These are phyloP conservation scores for Ampelomyces quisqualis DNA, from an alignment of 2,329 filamentous ascomycete species.

Conservation along the genomic window DNA sequence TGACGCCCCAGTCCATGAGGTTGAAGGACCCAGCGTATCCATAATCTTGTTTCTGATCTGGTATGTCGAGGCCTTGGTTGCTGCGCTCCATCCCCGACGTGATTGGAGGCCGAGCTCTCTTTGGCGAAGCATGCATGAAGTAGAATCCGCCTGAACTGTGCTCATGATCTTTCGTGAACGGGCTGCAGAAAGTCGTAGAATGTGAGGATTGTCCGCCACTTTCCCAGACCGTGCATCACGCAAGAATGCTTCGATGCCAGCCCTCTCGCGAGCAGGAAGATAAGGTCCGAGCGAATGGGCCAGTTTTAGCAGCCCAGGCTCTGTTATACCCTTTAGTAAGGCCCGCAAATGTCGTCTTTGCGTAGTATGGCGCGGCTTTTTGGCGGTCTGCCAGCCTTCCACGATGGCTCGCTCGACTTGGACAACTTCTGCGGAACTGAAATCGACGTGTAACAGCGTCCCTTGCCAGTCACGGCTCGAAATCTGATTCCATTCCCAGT, in stretches of 20 bases:
- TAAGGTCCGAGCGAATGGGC: conserved; percentile 13
- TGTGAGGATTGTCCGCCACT: conserved; percentile 19
- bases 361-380: conserved; percentile 13
- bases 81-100: conserved; percentile 28
- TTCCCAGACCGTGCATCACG: conserved; percentile 29
- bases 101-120: conserved; percentile 37
- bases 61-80: conserved; percentile 25
- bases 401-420: conserved; percentile 20
- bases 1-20: conserved; percentile 59
- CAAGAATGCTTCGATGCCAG: conserved; percentile 36
- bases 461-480: conserved; percentile 33
- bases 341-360: conserved; percentile 25
- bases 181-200: conserved; percentile 31
- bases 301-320: conserved; percentile 26
- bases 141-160: conserved; percentile 17
- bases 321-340: conserved; percentile 20
- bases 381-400: conserved; percentile 5
- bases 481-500: conserved; percentile 29
- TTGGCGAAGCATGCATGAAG: conserved; percentile 28
- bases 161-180: conserved; percentile 17
- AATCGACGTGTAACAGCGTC: conserved; percentile 36
- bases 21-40: conserved; percentile 47
- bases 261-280: conserved; percentile 17
- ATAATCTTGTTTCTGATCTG: conserved; percentile 33
- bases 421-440: conserved; percentile 29